A percentile compares a stretch with the other conserved stretches of the same genome.
Evolutionary conservation across 257 asterid species (phyloP).

Genomic region (Solanum acaule): DNA sequence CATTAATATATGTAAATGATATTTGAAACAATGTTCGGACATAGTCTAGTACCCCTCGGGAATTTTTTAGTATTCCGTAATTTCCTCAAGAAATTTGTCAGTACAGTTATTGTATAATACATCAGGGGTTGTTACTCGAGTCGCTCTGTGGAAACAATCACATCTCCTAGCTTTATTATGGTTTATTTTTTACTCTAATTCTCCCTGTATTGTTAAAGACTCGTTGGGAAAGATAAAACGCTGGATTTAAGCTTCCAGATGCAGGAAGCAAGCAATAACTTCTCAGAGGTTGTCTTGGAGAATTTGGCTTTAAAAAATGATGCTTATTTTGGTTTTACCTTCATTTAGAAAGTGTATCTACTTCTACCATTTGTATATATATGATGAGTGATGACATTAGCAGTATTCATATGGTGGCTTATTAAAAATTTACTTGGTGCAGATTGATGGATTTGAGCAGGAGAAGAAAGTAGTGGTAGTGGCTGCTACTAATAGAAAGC

Average conservation of each 20-base stretch:
- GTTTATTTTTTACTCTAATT: neutral
- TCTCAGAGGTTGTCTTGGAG: neutral
- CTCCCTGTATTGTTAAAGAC: neutral
- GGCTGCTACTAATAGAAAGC: slow-evolving; percentile 96
- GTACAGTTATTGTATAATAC: neutral
- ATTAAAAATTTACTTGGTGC: slow-evolving; percentile 13
- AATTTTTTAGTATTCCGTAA: neutral
- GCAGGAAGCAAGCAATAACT: neutral
- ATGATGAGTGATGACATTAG: neutral
- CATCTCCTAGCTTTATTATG: neutral
- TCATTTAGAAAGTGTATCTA: neutral
- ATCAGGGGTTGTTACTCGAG: neutral
- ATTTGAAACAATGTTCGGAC: neutral
- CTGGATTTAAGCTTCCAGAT: neutral
- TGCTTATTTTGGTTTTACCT: neutral
- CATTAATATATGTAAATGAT: neutral
- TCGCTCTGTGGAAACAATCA: neutral
- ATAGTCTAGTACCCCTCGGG: neutral
- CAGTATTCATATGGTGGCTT: neutral
- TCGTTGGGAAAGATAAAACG: neutral
- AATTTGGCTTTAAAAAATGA: neutral
- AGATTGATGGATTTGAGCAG: slow-evolving; percentile 99
- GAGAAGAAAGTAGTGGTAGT: slow-evolving; percentile 84
- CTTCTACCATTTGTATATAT: neutral
- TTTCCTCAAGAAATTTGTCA: neutral